Conservation (phyloP, 2,329 filamentous ascomycete genomes). For the Beauveria medogensis region DNA sequence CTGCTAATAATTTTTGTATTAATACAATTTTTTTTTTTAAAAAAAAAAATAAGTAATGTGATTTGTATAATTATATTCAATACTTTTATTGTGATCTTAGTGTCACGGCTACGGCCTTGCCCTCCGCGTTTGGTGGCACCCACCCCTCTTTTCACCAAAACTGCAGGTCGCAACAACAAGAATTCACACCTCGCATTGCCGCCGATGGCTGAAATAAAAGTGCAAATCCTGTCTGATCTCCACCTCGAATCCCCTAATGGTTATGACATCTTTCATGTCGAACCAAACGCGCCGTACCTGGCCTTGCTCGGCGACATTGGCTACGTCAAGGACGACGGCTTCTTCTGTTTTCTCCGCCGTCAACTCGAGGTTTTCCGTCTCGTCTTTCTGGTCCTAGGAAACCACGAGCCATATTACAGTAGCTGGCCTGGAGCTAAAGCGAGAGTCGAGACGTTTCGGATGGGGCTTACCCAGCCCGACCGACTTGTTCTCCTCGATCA, state of each 20-base stretch:
- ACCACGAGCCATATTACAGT: conserved; percentile 36
- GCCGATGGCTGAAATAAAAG: background rate
- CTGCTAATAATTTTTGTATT: too few species aligned
- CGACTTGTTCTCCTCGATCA: conserved; percentile 2
- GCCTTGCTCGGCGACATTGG: conserved; percentile 43
- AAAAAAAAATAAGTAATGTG: too few species aligned
- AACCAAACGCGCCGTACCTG: conserved; percentile 32
- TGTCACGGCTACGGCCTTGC: too few species aligned
- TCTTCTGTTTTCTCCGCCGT: conserved; percentile 31
- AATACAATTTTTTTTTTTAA: too few species aligned
- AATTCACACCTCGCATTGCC: background rate
- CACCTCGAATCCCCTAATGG: conserved; percentile 34
- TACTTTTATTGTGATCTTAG: too few species aligned
- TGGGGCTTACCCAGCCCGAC: background rate
- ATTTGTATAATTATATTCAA: too few species aligned
- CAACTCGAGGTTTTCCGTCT: conserved; percentile 32
- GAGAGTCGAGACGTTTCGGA: background rate
- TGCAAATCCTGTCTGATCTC: conserved; percentile 27
- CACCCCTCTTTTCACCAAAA: background rate
- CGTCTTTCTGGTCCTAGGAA: conserved; percentile 38
- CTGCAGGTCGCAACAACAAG: background rate
- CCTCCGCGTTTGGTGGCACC: too few species aligned
- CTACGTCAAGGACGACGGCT: conserved; percentile 28
- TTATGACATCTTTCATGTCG: conserved; percentile 27
- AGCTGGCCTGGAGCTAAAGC: background rate